A percentile compares a stretch with the other conserved stretches of the same genome.
Conservation (phyloP, 805 yeast genomes). For the Kuraishia borneana region DNA sequence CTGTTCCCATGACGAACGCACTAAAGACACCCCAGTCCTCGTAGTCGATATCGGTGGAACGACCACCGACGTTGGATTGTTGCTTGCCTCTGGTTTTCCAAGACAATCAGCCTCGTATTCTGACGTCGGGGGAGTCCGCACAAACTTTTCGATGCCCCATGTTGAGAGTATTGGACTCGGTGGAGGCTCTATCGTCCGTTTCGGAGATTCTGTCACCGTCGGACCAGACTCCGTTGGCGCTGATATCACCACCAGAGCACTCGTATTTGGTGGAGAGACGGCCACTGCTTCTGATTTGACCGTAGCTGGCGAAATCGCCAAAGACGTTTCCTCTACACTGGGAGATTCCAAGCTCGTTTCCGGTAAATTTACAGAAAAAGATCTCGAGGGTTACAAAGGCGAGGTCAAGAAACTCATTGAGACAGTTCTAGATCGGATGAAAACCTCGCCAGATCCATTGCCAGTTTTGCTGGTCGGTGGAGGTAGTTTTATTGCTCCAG, state of each 20-base stretch:
- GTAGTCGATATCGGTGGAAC: conserved; percentile 44
- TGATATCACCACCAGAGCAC: conserved; percentile 22
- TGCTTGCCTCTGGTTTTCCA: conserved; percentile 35
- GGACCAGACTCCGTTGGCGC: conserved; percentile 40
- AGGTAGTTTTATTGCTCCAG: conserved; percentile 33
- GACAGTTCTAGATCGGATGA: conserved; percentile 30
- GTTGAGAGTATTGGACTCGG: conserved; percentile 38
- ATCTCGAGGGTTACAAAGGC: not conserved
- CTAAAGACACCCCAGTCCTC: conserved; percentile 15
- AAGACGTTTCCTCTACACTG: conserved; percentile 3
- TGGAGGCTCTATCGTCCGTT: conserved; percentile 34
- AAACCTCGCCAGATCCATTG: conserved; percentile 29
- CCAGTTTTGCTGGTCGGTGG: conserved; percentile 38
- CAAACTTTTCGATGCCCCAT: conserved; percentile 40
- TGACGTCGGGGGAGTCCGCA: conserved; percentile 33
- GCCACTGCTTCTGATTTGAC: conserved; percentile 29
- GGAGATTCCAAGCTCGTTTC: not conserved
- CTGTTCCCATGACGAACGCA: conserved; percentile 8
- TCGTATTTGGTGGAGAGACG: conserved; percentile 30
- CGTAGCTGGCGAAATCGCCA: conserved; percentile 8
- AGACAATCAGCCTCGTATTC: conserved; percentile 32
- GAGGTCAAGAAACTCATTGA: conserved; percentile 20
- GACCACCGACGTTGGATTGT: conserved; percentile 36
- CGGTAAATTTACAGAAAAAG: not conserved
- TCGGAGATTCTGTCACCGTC: conserved; percentile 11